Conservation (phyloP, 2,329 filamentous ascomycete species). For the Fusarium tricinctum region DNA sequence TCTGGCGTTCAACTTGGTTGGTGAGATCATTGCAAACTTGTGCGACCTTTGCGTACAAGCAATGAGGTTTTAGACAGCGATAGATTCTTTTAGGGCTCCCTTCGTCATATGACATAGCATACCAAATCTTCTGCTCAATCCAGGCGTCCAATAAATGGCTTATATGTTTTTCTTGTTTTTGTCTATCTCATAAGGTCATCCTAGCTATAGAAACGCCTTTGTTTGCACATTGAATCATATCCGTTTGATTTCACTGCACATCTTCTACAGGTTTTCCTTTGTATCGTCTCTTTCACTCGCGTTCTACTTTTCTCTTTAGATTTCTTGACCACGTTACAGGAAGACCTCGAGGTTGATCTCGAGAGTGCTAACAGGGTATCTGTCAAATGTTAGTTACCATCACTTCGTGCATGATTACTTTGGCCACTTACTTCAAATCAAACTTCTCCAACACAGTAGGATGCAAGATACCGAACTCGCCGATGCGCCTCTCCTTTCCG, state of each 20-base stretch:
- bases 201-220: slow-evolving; percentile 33
- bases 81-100: slow-evolving; percentile 11
- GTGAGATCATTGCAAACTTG: slow-evolving; percentile 12
- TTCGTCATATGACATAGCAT: slow-evolving; percentile 17
- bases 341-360: slow-evolving; percentile 97
- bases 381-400: slow-evolving; percentile 52
- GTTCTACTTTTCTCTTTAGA: slow-evolving; percentile 32
- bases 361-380: slow-evolving; percentile 91
- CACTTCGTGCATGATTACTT: background rate
- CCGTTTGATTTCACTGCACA: slow-evolving; percentile 35
- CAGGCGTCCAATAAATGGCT: slow-evolving; percentile 11
- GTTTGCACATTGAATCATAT: slow-evolving; percentile 39
- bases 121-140: slow-evolving; percentile 1
- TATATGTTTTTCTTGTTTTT: slow-evolving; percentile 41
- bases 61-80: slow-evolving; percentile 22
- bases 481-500: slow-evolving; percentile 82
- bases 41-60: slow-evolving; percentile 1
- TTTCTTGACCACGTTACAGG: slow-evolving; percentile 67
- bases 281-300: slow-evolving; percentile 19
- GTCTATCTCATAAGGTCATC: slow-evolving; percentile 49
- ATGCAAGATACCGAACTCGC: slow-evolving; percentile 94
- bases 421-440: slow-evolving; percentile 78
- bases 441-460: slow-evolving; percentile 94
- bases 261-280: slow-evolving; percentile 10
- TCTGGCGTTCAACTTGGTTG: slow-evolving; percentile 29